Percentiles rank a stretch among this genome's conserved stretches.
These are phyloP conservation scores for Salix purpurea DNA, from an alignment of 345 rosid genomes.

Conservation along the genomic window DNA sequence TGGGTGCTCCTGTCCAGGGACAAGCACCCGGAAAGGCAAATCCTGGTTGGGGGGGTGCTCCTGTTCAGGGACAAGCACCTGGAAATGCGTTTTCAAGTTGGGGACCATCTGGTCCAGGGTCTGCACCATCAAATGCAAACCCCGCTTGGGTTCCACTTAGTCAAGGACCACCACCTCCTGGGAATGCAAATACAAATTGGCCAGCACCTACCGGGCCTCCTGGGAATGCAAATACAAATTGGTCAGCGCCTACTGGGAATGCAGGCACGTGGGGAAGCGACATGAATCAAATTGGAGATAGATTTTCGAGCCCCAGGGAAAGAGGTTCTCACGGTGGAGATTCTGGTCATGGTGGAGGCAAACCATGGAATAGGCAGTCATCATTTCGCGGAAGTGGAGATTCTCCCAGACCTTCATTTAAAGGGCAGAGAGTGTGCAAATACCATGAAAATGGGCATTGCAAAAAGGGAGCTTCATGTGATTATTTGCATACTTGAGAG, in stretches of 20 bases:
- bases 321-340: conserved; percentile 43
- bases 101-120: conserved; percentile 48
- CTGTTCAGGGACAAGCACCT: conserved; percentile 38
- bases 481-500: conserved; percentile 51
- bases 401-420: conserved; percentile 32
- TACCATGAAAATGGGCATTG: conserved; percentile 60
- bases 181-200: conserved; percentile 34
- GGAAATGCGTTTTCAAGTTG: conserved; percentile 39
- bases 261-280: conserved; percentile 49
- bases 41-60: conserved; percentile 59
- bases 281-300: conserved; percentile 52
- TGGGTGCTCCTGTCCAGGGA: conserved; percentile 32
- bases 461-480: conserved; percentile 71
- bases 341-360: conserved; percentile 50
- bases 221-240: conserved; percentile 34
- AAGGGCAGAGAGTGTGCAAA: conserved; percentile 62
- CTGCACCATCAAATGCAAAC: conserved; percentile 32
- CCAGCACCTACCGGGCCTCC: conserved; percentile 22
- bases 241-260: conserved; percentile 36
- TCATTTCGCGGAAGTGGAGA: conserved; percentile 45
- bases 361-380: conserved; percentile 53
- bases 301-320: conserved; percentile 40
- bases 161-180: conserved; percentile 39
- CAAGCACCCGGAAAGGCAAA: conserved; percentile 45
- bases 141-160: conserved; percentile 47